Evolutionary conservation across 2,329 filamentous ascomycete genomes (phyloP).

Genomic region (Penicillium sp.): DNA sequence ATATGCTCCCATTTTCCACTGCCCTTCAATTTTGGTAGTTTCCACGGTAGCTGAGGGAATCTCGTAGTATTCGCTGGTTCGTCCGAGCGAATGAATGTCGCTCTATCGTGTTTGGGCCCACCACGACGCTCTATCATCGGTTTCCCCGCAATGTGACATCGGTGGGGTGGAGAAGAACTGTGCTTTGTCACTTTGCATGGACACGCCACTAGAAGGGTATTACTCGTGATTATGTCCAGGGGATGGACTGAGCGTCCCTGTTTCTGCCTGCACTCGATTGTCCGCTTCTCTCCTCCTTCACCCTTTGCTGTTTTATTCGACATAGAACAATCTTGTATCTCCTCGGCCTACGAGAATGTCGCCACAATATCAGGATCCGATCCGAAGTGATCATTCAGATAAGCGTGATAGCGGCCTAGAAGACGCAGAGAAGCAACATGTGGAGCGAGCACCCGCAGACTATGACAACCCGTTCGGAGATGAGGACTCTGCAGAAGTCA

Average conservation of each 20-base stretch:
- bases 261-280: no score
- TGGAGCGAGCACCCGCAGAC: background rate
- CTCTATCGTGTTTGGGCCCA: background rate
- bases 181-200: no score
- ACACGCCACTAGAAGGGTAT: background rate
- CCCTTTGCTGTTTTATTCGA: background rate
- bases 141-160: background rate
- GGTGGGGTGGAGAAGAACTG: background rate
- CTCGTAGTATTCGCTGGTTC: no score
- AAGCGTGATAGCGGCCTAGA: background rate
- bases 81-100: background rate
- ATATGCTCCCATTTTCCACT: no score
- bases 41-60: no score
- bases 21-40: no score
- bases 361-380: background rate
- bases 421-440: background rate
- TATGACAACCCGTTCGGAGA: background rate
- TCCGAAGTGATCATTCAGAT: background rate
- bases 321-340: no score
- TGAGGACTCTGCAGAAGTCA: constrained; percentile 1
- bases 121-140: background rate
- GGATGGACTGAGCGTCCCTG: no score
- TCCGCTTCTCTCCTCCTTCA: no score
- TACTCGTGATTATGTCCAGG: no score
- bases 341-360: background rate